These are phyloP conservation scores for Thyridium curvatum DNA, from an alignment of 2,329 filamentous ascomycete genomes.

Conservation along the genomic window DNA sequence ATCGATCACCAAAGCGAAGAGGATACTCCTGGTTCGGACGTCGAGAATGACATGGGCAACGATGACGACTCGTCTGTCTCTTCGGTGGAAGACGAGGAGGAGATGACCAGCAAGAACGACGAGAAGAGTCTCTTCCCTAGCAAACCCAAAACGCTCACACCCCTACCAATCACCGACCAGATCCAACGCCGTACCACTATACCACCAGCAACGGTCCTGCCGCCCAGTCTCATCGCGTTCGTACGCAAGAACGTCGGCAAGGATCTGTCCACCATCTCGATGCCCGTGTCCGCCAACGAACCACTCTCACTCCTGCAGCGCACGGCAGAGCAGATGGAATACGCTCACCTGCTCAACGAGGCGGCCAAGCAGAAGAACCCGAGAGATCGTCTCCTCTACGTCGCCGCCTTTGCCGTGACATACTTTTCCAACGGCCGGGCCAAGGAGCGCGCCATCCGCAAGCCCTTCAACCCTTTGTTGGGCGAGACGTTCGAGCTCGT, in stretches of 20 bases:
- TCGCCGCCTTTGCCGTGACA: constrained; percentile 87
- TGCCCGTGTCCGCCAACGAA: constrained; percentile 96
- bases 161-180: constrained; percentile 63
- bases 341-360: constrained; percentile 74
- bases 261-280: constrained; percentile 91
- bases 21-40: constrained; percentile 51
- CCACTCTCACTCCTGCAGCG: constrained; percentile 84
- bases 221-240: constrained; percentile 89
- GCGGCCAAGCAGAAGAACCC: constrained; percentile 57
- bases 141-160: constrained; percentile 68
- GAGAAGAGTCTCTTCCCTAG: constrained; percentile 61
- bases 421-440: constrained; percentile 75
- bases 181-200: constrained; percentile 66
- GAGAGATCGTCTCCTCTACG: constrained; percentile 70
- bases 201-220: constrained; percentile 66
- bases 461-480: constrained; percentile 95
- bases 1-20: constrained; percentile 67
- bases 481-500: constrained; percentile 94
- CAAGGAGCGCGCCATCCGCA: constrained; percentile 87
- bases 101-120: constrained; percentile 51
- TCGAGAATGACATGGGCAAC: constrained; percentile 41
- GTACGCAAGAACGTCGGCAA: constrained; percentile 97
- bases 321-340: constrained; percentile 85
- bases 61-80: constrained; percentile 58
- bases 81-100: constrained; percentile 53